Evolutionary conservation across 441 rosid genomes (phyloP), one percentile per base, ranked within the genome.

Genomic region (Manihot esculenta): DNA sequence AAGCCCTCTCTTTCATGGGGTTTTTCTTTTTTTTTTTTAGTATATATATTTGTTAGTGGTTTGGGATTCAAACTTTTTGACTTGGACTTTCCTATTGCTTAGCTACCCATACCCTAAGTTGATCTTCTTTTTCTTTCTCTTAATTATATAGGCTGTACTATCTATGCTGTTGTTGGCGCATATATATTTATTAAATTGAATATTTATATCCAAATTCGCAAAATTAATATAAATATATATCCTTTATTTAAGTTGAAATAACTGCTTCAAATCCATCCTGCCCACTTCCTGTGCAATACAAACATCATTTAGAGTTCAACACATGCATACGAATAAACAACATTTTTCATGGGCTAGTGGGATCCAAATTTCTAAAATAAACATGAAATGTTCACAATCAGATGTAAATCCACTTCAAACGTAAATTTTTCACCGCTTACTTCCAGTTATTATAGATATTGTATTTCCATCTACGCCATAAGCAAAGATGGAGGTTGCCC

Each of bases 241-340:
- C n/a, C n/a, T n/a, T n/a, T n/a, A n/a, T n/a, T n/a, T n/a, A n/a
- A n/a, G n/a, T n/a, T n/a, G n/a, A n/a, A n/a, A n/a, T n/a, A n/a
- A 67, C 85, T 23, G 92, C 86, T 35, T 72, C 63, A 53, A 87
- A 88, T 70, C 84, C 85, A 78, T 89, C 93, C 5, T n/a, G n/a
- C n/a, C n/a, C n/a, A n/a, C n/a, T n/a, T 91, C 90, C 98, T 92
- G 80, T 10, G 5, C 33, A 21, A 57, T 12, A 33, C 13, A 64
- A 64, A 57, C 5, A 48, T 55, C 24, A 35, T 54, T 26, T 10
- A 7, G 0, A 27, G 6, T 18, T 10, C 30, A 35, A 35, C 7
- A 35, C 41, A 35, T 35, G 41, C 41, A 27, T 27, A 1, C 27
- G n/a, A 17, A 15, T n/a, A 58, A 58, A 58, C 42, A 58, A 58